Conservation (phyloP, 345 rosid genomes). For the Eucalyptus victrix region DNA sequence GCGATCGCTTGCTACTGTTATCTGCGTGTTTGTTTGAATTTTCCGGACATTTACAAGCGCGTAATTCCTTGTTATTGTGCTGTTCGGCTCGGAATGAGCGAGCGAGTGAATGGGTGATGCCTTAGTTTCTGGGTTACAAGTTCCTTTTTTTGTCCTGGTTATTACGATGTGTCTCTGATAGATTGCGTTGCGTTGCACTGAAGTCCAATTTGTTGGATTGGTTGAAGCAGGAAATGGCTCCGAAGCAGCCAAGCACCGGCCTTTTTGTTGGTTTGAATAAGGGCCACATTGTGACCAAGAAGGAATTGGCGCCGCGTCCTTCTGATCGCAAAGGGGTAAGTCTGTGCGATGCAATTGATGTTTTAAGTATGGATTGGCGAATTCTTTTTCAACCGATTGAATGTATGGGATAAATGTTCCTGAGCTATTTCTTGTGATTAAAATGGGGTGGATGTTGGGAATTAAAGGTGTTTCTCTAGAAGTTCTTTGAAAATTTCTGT, state of each 20-base stretch:
- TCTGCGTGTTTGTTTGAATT: background rate
- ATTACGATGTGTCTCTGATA: background rate
- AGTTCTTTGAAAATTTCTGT: background rate
- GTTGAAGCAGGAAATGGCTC: slow-evolving; percentile 29
- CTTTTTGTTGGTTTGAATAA: slow-evolving; percentile 54
- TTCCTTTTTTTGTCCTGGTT: background rate
- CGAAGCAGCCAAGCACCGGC: slow-evolving; percentile 40
- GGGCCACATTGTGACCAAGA: slow-evolving; percentile 54
- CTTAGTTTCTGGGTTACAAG: background rate
- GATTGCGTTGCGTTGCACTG: background rate
- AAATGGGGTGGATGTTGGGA: background rate
- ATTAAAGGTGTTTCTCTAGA: background rate
- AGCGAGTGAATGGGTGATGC: background rate
- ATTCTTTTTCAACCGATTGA: background rate
- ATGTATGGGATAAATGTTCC: background rate
- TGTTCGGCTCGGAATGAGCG: background rate
- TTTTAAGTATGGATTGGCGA: background rate
- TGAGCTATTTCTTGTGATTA: background rate
- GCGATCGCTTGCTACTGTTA: background rate
- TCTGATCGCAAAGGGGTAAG: slow-evolving; percentile 51
- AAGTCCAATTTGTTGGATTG: background rate
- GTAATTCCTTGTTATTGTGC: background rate
- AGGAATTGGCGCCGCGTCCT: slow-evolving; percentile 43
- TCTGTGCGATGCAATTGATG: background rate
- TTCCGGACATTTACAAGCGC: background rate